Conservation (phyloP, 805 yeast genomes). For the Hanseniaspora mollemarum region DNA sequence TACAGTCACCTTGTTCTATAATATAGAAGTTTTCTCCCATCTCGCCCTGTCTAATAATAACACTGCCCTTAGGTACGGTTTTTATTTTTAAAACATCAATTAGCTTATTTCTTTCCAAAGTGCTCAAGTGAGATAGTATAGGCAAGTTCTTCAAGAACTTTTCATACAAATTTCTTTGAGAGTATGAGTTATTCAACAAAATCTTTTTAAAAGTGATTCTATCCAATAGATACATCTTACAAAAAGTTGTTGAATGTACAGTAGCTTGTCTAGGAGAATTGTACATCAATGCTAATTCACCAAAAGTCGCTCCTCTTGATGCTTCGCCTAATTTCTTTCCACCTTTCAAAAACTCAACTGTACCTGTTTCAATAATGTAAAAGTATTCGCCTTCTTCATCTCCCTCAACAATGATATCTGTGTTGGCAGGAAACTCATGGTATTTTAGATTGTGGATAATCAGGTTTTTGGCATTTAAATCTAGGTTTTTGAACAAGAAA, state of each 20-base stretch:
- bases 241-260: constrained; percentile 58
- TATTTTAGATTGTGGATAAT: constrained; percentile 78
- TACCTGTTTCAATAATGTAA: constrained; percentile 74
- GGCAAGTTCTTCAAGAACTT: constrained; percentile 78
- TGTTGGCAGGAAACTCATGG: constrained; percentile 46
- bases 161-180: constrained; percentile 83
- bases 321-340: constrained; percentile 53
- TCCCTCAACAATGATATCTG: constrained; percentile 73
- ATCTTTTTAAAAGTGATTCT: constrained; percentile 87
- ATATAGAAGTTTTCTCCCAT: constrained; percentile 63
- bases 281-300: constrained; percentile 95
- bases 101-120: constrained; percentile 75
- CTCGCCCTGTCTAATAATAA: constrained; percentile 78
- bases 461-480: constrained; percentile 60
- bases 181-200: constrained; percentile 77
- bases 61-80: constrained; percentile 55
- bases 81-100: constrained; percentile 90
- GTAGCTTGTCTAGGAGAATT: constrained; percentile 97
- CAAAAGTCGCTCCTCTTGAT: constrained; percentile 85
- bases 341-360: constrained; percentile 69
- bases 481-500: constrained; percentile 75
- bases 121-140: constrained; percentile 57
- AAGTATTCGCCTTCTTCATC: constrained; percentile 82
- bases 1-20: constrained; percentile 72
- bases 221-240: constrained; percentile 84